phyloP scores from a whole-genome alignment of 345 rosid species.

The Boechera retrofracta region DNA sequence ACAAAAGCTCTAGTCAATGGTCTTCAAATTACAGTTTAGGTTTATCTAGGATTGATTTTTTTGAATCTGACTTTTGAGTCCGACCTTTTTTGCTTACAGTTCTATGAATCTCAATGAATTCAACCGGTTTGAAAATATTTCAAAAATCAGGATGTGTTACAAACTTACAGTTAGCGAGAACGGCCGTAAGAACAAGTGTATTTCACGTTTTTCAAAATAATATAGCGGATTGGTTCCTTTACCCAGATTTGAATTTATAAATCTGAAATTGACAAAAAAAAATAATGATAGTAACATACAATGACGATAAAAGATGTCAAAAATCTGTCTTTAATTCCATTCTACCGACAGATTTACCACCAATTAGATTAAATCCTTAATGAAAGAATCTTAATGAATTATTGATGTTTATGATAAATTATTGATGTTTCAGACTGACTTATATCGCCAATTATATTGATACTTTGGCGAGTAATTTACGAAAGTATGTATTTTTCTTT shows the following conservation, averaged over 20 bases:
- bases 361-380: no score
- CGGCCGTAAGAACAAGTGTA: background rate
- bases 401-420: no score
- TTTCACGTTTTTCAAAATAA: background rate
- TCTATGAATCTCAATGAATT: background rate
- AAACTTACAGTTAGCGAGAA: background rate
- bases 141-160: background rate
- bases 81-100: slow-evolving; percentile 23
- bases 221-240: background rate
- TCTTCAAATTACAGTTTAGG: slow-evolving; percentile 30
- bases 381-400: no score
- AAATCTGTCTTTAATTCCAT: no score
- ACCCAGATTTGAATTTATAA: no score
- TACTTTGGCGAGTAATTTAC: background rate
- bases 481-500: background rate
- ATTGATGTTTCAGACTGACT: no score
- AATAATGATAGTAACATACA: no score
- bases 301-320: no score
- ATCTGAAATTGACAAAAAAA: background rate
- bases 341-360: no score
- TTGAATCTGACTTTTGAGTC: slow-evolving; percentile 22
- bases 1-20: slow-evolving; percentile 40
- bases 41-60: slow-evolving; percentile 16
- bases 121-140: background rate
- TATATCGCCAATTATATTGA: background rate